A percentile compares a stretch with the other conserved stretches of the same genome.
Conservation (phyloP, 495 filamentous ascomycete genomes). For the Penicillium flavigenum region DNA sequence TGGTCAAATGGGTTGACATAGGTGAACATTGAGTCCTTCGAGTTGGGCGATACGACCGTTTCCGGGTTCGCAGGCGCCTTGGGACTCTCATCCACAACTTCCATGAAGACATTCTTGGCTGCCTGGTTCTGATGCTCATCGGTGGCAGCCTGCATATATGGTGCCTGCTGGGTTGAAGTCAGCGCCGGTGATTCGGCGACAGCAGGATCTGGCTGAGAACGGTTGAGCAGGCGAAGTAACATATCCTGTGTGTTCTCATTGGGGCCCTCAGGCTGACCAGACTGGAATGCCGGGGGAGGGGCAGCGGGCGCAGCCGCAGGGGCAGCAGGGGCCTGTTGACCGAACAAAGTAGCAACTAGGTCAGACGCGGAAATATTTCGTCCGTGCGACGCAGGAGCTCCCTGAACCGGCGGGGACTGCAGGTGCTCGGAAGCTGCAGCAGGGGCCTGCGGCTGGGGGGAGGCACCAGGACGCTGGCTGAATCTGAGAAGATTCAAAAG, state of each 20-base stretch:
- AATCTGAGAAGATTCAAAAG: slow-evolving; percentile 88
- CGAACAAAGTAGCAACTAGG: slow-evolving; percentile 61
- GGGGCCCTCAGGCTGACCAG: slow-evolving; percentile 32
- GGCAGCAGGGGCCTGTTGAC: slow-evolving; percentile 33
- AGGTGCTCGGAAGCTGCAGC: slow-evolving; percentile 32
- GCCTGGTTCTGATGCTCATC: slow-evolving; percentile 14
- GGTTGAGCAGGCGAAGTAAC: slow-evolving; percentile 64
- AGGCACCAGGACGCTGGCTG: slow-evolving; percentile 50
- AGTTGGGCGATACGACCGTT: slow-evolving; percentile 25
- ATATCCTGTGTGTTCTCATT: slow-evolving; percentile 61
- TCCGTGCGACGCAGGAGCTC: slow-evolving; percentile 44
- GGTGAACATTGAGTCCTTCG: slow-evolving; percentile 61
- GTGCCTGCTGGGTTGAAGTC: slow-evolving; percentile 12
- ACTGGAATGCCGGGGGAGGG: slow-evolving; percentile 14
- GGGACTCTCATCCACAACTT: slow-evolving; percentile 18
- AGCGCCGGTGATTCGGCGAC: slow-evolving; percentile 19
- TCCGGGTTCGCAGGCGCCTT: slow-evolving; percentile 35
- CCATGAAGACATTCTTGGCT: slow-evolving; percentile 20
- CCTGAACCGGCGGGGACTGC: slow-evolving; percentile 40
- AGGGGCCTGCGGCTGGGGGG: slow-evolving; percentile 35
- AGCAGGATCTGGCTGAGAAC: slow-evolving; percentile 46
- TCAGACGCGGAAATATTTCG: slow-evolving; percentile 62
- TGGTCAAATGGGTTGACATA: slow-evolving; percentile 82
- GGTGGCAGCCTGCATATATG: slow-evolving; percentile 1
- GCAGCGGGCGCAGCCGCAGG: slow-evolving; percentile 23